Base-by-base conservation (phyloP, 306 rosid genomes). In the Datisca glomerata region DNA sequence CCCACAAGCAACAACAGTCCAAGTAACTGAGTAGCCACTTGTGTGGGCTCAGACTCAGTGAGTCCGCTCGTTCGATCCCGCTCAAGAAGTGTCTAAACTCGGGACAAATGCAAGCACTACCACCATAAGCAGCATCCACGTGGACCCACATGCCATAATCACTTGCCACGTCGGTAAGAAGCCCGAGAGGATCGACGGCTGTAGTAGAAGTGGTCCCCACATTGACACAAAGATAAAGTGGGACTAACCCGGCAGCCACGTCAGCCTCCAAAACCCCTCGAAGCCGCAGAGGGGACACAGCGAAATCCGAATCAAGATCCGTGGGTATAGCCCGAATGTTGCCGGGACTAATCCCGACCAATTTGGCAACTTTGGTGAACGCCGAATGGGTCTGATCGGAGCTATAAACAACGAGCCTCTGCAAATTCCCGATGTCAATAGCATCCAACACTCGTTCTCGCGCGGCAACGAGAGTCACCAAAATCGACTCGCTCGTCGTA, bases 81-180 rank as follows among this genome's bases (percentile, higher is more conserved):
- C 65, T 52, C 34, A 79, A 41, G 33, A 37, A 60, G 22, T 56
- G 61, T 43, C 79, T 41, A 8, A 70, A 67, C 64, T 74, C 89
- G n/a, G 89, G 89, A 19, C 89, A 74, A 25, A 71, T 79, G 23
- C 71, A 68, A 7, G 56, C 60, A 9, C 77, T 43, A 6, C 83
- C 89, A 4, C 75, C 80, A 38, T 74, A 79, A 14, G 89, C 89
- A 34, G 89, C 80, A 36, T 79, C 89, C 44, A 79, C 70, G 42
- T 79, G 89, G 57, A 74, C 47, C 89, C 89, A 74, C 18, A 74
- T 68, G 7, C 31, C 61, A 24, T 59, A 47, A 0, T 65, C 63
- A 0, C 37, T 51, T 2, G 83, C 70, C 60, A 79, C 72, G 32
- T 68, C 47, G 18, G 75, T 59, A 2, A 79, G 38, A 7, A 29